These are phyloP conservation scores for Digitaria exilis DNA, from an alignment of 202 grass and related monocot genomes.

Conservation along the genomic window DNA sequence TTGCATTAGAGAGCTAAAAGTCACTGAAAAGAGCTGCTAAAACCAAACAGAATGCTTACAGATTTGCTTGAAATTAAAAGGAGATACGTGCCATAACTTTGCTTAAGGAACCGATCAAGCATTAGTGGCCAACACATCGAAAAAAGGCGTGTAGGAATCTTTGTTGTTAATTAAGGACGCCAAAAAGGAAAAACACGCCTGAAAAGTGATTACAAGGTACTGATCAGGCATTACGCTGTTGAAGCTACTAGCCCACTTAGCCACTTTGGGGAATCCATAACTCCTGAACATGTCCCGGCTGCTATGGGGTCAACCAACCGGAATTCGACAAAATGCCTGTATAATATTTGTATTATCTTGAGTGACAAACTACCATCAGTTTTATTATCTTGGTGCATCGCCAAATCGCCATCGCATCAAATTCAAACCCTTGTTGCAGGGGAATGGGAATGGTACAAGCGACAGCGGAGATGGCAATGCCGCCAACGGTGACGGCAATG, in stretches of 20 bases:
- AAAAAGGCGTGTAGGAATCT: slow-evolving; percentile 41
- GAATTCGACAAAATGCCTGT: not conserved
- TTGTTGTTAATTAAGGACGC: slow-evolving; percentile 27
- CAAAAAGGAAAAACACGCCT: slow-evolving; percentile 46
- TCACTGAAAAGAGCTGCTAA: slow-evolving; percentile 24
- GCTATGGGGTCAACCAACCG: slow-evolving; percentile 28
- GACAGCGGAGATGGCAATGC: slow-evolving; percentile 32
- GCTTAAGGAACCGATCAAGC: slow-evolving; percentile 35
- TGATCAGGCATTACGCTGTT: slow-evolving; percentile 38
- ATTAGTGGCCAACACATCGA: slow-evolving; percentile 48
- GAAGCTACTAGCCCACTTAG: slow-evolving; percentile 23
- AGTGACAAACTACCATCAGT: not conserved
- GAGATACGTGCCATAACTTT: slow-evolving; percentile 33
- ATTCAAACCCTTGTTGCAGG: slow-evolving; percentile 31
- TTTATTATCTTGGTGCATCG: not conserved
- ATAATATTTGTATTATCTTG: not conserved
- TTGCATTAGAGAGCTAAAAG: slow-evolving; percentile 34
- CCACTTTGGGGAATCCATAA: slow-evolving; percentile 33
- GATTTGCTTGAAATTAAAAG: slow-evolving; percentile 21
- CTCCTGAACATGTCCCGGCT: slow-evolving; percentile 23
- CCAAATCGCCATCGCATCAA: not conserved
- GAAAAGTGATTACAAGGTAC: slow-evolving; percentile 43
- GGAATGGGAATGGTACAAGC: slow-evolving; percentile 35
- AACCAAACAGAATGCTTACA: slow-evolving; percentile 33
- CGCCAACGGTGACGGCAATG: not conserved